Evolutionary conservation across 2,329 filamentous ascomycete species (phyloP).

Genomic region (Paecilomyces sp.): DNA sequence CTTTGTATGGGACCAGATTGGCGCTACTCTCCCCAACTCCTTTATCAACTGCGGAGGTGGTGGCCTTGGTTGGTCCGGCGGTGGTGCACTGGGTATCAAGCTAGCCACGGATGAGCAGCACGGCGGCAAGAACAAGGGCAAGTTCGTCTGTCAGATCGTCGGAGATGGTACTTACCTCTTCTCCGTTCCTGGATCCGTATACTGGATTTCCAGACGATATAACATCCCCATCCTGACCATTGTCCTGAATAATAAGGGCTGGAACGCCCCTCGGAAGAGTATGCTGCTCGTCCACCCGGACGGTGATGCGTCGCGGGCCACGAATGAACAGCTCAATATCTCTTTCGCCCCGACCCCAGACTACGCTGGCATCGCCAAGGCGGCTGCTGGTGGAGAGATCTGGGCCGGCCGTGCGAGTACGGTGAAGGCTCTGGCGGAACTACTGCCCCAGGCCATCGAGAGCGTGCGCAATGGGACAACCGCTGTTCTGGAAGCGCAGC

Average conservation of each 20-base stretch:
- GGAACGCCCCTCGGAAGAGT: conserved; percentile 58
- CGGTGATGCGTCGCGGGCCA: conserved; percentile 54
- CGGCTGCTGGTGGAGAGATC: conserved; percentile 54
- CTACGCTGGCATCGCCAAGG: conserved; percentile 61
- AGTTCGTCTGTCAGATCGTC: conserved; percentile 58
- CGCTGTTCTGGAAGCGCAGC: conserved; percentile 57
- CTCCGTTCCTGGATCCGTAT: conserved; percentile 57
- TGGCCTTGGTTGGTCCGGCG: conserved; percentile 74
- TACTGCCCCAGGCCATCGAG: conserved; percentile 53
- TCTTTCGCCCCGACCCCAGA: conserved; percentile 60
- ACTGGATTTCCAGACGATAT: conserved; percentile 62
- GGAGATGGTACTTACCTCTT: conserved; percentile 64
- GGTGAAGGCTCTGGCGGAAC: conserved; percentile 46
- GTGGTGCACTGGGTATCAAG: conserved; percentile 68
- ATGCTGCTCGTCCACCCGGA: conserved; percentile 60
- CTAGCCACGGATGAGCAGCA: conserved; percentile 54
- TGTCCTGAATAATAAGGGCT: conserved; percentile 64
- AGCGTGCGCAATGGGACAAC: conserved; percentile 49
- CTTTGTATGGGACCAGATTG: conserved; percentile 64
- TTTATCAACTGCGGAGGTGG: conserved; percentile 80
- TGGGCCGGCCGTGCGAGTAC: conserved; percentile 56
- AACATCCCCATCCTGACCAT: conserved; percentile 60
- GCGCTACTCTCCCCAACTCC: conserved; percentile 58
- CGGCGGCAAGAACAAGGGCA: conserved; percentile 45
- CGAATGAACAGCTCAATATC: conserved; percentile 60